These are phyloP conservation scores for Heterobasidion parviporum DNA, from an alignment of 1,284 basidiomycete genomes.

Conservation along the genomic window DNA sequence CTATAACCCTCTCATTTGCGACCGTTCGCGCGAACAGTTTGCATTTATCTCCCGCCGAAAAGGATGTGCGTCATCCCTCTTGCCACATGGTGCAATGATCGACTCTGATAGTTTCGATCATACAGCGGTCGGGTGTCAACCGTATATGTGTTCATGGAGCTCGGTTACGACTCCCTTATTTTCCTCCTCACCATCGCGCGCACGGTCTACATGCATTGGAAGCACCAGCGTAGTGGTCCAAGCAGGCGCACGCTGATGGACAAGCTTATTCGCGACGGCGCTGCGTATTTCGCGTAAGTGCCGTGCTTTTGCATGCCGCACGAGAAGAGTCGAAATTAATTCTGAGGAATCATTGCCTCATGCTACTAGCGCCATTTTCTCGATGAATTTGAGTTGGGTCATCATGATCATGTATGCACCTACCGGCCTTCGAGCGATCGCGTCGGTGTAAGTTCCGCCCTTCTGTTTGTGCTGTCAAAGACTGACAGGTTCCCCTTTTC, in stretches of 20 bases:
- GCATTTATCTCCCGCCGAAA: slow-evolving; percentile 12
- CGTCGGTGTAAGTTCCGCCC: slow-evolving; percentile 8
- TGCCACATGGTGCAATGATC: background rate
- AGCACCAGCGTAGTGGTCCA: background rate
- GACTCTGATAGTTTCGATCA: background rate
- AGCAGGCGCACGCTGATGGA: slow-evolving; percentile 2
- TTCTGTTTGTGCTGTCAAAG: background rate
- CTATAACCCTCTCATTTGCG: background rate
- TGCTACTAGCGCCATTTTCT: slow-evolving; percentile 10
- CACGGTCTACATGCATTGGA: slow-evolving; percentile 12
- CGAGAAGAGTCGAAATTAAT: background rate
- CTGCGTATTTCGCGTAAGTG: slow-evolving; percentile 12
- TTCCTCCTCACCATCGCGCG: slow-evolving; percentile 12
- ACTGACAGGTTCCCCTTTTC: background rate
- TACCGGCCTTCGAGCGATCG: slow-evolving; percentile 11
- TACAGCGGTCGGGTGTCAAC: slow-evolving; percentile 8
- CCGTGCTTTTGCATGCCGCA: background rate
- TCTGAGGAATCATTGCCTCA: background rate
- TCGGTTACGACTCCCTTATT: slow-evolving; percentile 11
- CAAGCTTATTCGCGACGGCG: slow-evolving; percentile 11
- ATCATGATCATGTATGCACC: slow-evolving; percentile 13
- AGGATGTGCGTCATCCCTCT: slow-evolving; percentile 6
- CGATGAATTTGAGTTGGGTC: slow-evolving; percentile 12
- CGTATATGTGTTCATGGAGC: slow-evolving; percentile 12
- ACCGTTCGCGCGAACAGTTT: slow-evolving; percentile 5